These are phyloP conservation scores for Saururus chinensis DNA, from an alignment of 164 flowering plant species.

Conservation along the genomic window DNA sequence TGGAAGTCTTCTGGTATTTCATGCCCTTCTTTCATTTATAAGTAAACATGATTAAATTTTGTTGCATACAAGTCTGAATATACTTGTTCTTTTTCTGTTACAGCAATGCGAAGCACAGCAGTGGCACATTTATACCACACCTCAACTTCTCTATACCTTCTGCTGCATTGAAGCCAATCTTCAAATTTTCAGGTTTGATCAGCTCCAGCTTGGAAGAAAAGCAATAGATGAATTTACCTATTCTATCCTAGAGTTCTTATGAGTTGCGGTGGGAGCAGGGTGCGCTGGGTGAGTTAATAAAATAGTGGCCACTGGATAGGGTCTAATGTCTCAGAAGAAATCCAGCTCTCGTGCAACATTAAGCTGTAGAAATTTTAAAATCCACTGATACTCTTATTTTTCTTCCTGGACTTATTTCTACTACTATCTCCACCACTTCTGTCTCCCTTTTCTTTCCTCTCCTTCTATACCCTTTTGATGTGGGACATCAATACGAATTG, in stretches of 20 bases:
- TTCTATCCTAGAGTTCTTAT: background rate
- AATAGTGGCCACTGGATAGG: background rate
- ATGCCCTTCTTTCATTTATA: background rate
- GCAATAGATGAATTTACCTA: background rate
- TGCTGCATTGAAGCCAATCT: constrained; percentile 58
- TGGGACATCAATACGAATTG: too few species aligned
- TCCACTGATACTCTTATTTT: too few species aligned
- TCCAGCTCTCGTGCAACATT: background rate
- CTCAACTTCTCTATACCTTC: constrained; percentile 93
- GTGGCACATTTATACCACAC: constrained; percentile 79
- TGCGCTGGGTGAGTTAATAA: background rate
- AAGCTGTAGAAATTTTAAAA: too few species aligned
- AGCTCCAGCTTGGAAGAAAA: background rate
- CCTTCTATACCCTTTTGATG: too few species aligned
- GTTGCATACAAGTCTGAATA: too few species aligned
- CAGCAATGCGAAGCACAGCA: constrained; percentile 91
- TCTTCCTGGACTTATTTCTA: too few species aligned
- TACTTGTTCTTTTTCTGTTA: constrained; percentile 4
- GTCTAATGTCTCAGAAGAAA: background rate
- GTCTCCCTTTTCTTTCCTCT: too few species aligned
- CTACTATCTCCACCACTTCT: too few species aligned
- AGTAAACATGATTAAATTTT: too few species aligned
- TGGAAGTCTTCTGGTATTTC: background rate
- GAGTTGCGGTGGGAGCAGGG: background rate
- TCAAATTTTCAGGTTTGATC: constrained; percentile 70